Evolutionary conservation across 345 rosid genomes (phyloP), one percentile per base, ranked within the genome.

Genomic region (Melaleuca quinquenervia): DNA sequence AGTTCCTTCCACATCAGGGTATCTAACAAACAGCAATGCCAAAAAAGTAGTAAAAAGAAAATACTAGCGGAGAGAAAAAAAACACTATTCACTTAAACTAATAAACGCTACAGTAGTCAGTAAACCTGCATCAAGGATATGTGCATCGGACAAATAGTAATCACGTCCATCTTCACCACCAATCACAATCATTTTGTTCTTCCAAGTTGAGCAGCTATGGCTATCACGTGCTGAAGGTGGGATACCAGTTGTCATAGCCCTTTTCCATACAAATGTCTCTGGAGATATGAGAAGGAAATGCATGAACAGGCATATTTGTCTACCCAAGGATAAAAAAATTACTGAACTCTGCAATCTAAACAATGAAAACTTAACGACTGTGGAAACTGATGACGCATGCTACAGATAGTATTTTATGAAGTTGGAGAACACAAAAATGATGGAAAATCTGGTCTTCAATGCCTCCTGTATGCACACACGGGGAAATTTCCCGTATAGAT

Each of bases 161-260:
- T 97, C 99, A 88, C 91, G 94, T 41, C 94, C 97, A 92, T 97
- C 98, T 94, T 97, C 99, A 76, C 99, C 99, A 64, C 99, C 99
- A 86, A 96, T 90, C 54, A 97, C 97, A 83, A 97, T 91, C 58
- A 97, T 87, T 84, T 94, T 94, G 90, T 93, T 95, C 92, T 93
- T 94, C 99, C 99, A 96, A 85, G 98, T 93, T 84, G 99, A 95
- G 92, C 99, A 97, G 86, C 95, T 90, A 89, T 97, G 99, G 90
- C 99, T 94, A 91, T 97, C 99, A 27, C 99, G 94, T 7, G 94
- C 94, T 87, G 99, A 94, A 82, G 99, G 99, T 85, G 96, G 96
- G 85, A 74, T 89, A 83, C 99, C 99, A 12, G 95, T 89, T 82
- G 97, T 94, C 86, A 86, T 84, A 90, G 95, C 97, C 64, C 85